Percentiles rank a stretch among this genome's conserved stretches.
Conservation (phyloP, 164 flowering plant genomes). For the Echeveria elegans region DNA sequence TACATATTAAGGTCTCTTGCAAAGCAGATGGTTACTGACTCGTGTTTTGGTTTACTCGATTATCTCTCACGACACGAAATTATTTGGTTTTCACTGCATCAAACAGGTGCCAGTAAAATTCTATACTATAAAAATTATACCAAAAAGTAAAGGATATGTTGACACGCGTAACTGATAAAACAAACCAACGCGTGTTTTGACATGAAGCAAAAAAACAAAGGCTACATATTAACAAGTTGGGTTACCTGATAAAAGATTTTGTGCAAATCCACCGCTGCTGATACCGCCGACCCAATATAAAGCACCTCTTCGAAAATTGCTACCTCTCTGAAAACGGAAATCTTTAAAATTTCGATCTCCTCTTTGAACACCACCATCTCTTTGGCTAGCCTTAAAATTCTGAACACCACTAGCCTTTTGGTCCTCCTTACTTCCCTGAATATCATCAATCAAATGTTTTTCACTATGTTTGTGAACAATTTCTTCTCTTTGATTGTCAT, state of each 20-base stretch:
- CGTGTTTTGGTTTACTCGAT: slow-evolving; percentile 53
- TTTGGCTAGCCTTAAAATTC: neutral
- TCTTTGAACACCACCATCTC: neutral
- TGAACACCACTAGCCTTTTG: neutral
- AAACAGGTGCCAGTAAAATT: slow-evolving; percentile 9
- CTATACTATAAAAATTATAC: neutral
- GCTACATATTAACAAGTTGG: neutral
- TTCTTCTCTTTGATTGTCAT: neutral
- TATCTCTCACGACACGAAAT: slow-evolving; percentile 91
- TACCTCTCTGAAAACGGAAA: neutral
- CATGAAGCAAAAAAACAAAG: neutral
- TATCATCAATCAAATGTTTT: neutral
- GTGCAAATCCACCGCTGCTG: neutral
- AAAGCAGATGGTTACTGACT: slow-evolving; percentile 34
- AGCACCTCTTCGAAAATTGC: neutral
- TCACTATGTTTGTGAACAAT: neutral
- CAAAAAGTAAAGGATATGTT: neutral
- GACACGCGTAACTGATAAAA: neutral
- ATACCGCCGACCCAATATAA: neutral
- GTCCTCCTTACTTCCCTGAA: neutral
- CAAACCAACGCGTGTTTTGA: neutral
- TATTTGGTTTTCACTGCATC: slow-evolving; percentile 56
- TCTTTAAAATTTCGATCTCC: neutral
- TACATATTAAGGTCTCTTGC: slow-evolving; percentile 22
- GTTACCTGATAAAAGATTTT: slow-evolving; percentile 4